Percentiles rank a stretch among this genome's conserved stretches.
Evolutionary conservation across 768 basidiomycete species (phyloP).

Genomic region (Zangia roseola): DNA sequence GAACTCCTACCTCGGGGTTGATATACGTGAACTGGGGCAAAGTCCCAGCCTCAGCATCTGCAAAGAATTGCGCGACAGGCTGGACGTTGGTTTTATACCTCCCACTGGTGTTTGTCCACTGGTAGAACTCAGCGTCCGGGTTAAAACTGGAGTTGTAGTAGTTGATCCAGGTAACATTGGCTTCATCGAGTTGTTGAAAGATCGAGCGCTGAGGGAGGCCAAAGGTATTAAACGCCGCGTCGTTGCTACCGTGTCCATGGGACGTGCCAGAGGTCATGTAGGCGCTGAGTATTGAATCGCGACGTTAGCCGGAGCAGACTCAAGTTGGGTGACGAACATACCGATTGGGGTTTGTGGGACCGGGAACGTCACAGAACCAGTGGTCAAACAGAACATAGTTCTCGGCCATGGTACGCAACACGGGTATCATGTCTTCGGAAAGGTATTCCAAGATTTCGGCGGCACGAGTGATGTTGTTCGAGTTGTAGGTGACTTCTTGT

Average conservation of each 20-base stretch:
- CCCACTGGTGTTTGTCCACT: constrained; percentile 19
- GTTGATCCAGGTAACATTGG: constrained; percentile 24
- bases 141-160: constrained; percentile 30
- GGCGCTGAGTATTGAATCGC: constrained; percentile 6
- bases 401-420: constrained; percentile 22
- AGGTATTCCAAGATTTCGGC: constrained; percentile 22
- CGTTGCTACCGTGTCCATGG: constrained; percentile 22
- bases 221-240: constrained; percentile 13
- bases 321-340: not conserved
- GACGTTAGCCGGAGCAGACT: not conserved
- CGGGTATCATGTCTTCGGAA: constrained; percentile 24
- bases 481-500: constrained; percentile 15
- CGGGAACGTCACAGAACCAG: constrained; percentile 27
- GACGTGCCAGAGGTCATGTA: constrained; percentile 29
- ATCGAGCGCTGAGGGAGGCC: constrained; percentile 28
- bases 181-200: constrained; percentile 27
- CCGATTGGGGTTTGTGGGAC: constrained; percentile 28
- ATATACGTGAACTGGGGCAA: constrained; percentile 28
- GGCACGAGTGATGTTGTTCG: constrained; percentile 12
- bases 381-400: constrained; percentile 24
- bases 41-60: constrained; percentile 20
- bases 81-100: constrained; percentile 13
- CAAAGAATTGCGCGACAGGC: constrained; percentile 18
- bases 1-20: constrained; percentile 21
- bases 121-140: constrained; percentile 23